Conservation (phyloP, 371 early-diverging fungal genomes). For the Umbelopsis sp. region DNA sequence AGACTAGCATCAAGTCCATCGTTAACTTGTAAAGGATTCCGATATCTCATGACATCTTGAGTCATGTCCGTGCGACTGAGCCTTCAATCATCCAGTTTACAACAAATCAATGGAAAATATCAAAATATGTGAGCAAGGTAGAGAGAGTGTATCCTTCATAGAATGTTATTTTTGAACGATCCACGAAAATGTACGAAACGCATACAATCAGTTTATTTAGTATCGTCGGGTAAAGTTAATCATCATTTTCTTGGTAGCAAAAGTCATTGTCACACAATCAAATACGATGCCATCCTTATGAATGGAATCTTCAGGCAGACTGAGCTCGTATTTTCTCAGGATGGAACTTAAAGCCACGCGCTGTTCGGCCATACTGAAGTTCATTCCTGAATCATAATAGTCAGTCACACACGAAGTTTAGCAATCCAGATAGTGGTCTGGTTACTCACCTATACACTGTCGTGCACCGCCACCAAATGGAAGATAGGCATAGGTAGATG, state of each 20-base stretch:
- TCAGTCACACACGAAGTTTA: not conserved
- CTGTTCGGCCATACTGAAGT: conserved; percentile 32
- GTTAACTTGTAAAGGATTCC: too few species aligned
- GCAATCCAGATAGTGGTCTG: not conserved
- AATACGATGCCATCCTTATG: conserved; percentile 21
- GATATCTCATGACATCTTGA: too few species aligned
- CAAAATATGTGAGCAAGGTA: too few species aligned
- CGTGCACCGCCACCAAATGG: conserved; percentile 59
- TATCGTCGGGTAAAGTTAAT: not conserved
- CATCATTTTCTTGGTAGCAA: not conserved
- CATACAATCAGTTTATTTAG: not conserved
- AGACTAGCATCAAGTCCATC: too few species aligned
- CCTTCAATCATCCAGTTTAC: too few species aligned
- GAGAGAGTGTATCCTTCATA: too few species aligned
- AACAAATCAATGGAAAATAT: too few species aligned
- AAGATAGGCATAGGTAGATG: conserved; percentile 39
- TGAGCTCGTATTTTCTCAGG: conserved; percentile 24
- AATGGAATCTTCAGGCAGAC: conserved; percentile 24
- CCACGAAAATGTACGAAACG: too few species aligned
- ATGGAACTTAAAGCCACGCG: conserved; percentile 20
- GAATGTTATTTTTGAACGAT: too few species aligned
- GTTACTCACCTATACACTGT: conserved; percentile 24
- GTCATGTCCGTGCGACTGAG: too few species aligned
- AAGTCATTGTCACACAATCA: not conserved
- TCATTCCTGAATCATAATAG: conserved; percentile 22